Base-by-base conservation (phyloP, 768 basidiomycete genomes). In the Gyrodon lividus region DNA sequence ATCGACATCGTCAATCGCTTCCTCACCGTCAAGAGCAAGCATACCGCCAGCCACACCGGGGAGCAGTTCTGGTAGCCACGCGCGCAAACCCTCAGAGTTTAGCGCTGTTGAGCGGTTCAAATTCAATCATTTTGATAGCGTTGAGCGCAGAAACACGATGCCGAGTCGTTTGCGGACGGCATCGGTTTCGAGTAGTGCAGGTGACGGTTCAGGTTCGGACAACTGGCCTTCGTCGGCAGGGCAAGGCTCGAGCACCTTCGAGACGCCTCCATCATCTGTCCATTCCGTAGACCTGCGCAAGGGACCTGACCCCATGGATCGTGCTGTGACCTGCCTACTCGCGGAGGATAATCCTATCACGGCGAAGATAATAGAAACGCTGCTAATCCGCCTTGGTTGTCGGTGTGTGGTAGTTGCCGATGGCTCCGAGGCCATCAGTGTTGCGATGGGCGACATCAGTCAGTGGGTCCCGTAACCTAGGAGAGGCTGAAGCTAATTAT, bases 301-400 rank as follows among this genome's bases (percentile, higher is more conserved):
- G 70, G 84, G 80, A 1, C 84, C 85, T 4, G 89, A 92, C 65
- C 84, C 81, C n/a, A 79, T 70, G 51, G 93, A 95, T 65, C 83
- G 92, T 35, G 86, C 87, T n/a, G 86, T 98, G 48, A 97, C 94
- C 35, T 94, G 92, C 63, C 69, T 99, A 23, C 78, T 99, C 31
- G 97, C 96, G 1, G 97, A 98, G 68, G 94, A 98, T 61, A 98
- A 99, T 63, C 97, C 97, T 2, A 98, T 98, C 57, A 96, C 94
- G 0, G 90, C 91, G 28, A 98, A 98, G 75, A 98, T 99, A 43
- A 86, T 98, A 43, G 94, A 98, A 70, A 98, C 95, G 2, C 71
- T 98, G 40, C 80, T 99, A 42, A 89, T 92, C 54, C 86, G 95
- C 31, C 81, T 98, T 54, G 97, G 97, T 1, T 98, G 96, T 69